Conservation (phyloP, 306 rosid species). For the Gastrolobium villosum region DNA sequence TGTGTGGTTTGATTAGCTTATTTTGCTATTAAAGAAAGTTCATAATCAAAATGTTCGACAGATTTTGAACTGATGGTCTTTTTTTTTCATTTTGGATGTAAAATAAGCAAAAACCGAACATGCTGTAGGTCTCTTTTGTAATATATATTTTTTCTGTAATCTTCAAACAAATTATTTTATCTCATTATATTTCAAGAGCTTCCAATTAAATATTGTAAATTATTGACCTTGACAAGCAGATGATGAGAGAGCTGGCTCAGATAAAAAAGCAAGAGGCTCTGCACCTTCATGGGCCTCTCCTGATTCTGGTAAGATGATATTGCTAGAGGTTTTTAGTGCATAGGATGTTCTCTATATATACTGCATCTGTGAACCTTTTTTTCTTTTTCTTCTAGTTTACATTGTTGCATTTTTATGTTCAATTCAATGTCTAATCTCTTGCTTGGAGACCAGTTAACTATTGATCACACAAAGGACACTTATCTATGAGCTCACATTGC, state of each 20-base stretch:
- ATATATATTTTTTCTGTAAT: not conserved
- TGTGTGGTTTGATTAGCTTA: slow-evolving; percentile 28
- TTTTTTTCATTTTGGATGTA: not conserved
- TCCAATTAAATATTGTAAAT: slow-evolving; percentile 32
- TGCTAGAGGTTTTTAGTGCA: slow-evolving; percentile 30
- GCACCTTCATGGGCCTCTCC: slow-evolving; percentile 65
- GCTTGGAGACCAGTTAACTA: slow-evolving; percentile 65
- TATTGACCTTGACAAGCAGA: slow-evolving; percentile 60
- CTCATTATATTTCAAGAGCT: slow-evolving; percentile 28
- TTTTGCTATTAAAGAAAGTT: not conserved
- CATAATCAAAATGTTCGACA: not conserved
- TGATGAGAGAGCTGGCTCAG: slow-evolving; percentile 74
- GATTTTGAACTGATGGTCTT: not conserved
- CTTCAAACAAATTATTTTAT: not conserved
- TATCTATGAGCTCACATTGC: slow-evolving; percentile 88
- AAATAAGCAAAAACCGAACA: not conserved
- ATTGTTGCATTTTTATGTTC: slow-evolving; percentile 32
- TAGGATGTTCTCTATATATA: slow-evolving; percentile 26
- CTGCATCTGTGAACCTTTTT: slow-evolving; percentile 33
- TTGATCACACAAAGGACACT: slow-evolving; percentile 83
- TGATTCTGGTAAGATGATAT: slow-evolving; percentile 74
- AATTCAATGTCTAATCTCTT: slow-evolving; percentile 44
- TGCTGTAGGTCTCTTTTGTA: slow-evolving; percentile 43
- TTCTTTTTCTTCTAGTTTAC: not conserved
- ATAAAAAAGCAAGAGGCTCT: slow-evolving; percentile 86